phyloP scores from a whole-genome alignment of 78 protist genomes.

The Bigelowiella natans region DNA sequence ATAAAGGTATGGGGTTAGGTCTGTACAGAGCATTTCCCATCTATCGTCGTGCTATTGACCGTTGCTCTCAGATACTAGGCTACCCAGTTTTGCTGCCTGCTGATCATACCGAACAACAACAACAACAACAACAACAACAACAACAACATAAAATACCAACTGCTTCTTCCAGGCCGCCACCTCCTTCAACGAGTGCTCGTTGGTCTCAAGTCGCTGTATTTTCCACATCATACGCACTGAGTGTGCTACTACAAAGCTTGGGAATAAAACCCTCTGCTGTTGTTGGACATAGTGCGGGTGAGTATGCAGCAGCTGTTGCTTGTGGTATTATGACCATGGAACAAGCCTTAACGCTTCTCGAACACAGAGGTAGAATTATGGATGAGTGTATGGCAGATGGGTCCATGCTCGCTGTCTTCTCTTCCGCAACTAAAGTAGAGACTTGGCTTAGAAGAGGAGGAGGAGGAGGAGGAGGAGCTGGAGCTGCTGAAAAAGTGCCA shows the following conservation, averaged over 20 bases:
- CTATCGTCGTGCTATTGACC: neutral
- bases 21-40: neutral
- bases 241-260: neutral
- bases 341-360: neutral
- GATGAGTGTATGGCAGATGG: neutral
- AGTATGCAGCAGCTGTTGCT: neutral
- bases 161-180: too few species aligned
- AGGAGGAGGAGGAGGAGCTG: too few species aligned
- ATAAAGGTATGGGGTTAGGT: neutral
- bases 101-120: too few species aligned
- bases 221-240: neutral
- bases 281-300: neutral
- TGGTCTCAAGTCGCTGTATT: neutral
- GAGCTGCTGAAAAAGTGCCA: too few species aligned
- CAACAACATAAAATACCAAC: too few species aligned
- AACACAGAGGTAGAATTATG: neutral
- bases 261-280: neutral
- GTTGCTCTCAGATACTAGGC: too few species aligned
- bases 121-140: too few species aligned
- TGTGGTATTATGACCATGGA: too few species aligned
- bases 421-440: neutral
- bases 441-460: neutral
- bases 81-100: too few species aligned
- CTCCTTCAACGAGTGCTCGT: too few species aligned
- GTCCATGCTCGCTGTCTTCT: neutral